phyloP scores from a whole-genome alignment of 257 asterid genomes.

The Primulina huaijiensis region DNA sequence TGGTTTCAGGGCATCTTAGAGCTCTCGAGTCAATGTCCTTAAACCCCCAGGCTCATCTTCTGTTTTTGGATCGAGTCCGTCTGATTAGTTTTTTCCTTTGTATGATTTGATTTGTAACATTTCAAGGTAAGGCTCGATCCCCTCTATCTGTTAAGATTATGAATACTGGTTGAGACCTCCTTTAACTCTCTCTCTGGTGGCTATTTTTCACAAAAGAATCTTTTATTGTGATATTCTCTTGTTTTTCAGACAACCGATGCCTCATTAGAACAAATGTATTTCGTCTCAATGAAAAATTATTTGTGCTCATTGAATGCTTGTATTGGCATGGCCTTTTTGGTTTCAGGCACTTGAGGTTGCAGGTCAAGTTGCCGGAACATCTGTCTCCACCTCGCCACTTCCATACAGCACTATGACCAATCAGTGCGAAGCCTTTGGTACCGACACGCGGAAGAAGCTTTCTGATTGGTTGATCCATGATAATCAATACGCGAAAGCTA shows the following conservation, averaged over 20 bases:
- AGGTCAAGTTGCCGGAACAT: constrained; percentile 96
- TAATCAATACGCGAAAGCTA: constrained; percentile 30
- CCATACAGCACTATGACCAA: constrained; percentile 82
- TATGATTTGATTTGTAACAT: background rate
- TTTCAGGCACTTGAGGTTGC: constrained; percentile 97
- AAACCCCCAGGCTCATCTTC: background rate
- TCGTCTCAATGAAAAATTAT: too few species aligned
- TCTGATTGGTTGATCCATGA: constrained; percentile 81
- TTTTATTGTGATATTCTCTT: background rate
- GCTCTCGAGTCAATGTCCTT: background rate
- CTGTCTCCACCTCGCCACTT: constrained; percentile 87
- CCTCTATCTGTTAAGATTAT: background rate
- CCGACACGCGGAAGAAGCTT: constrained; percentile 87
- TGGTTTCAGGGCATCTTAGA: background rate
- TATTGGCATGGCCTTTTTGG: constrained; percentile 10
- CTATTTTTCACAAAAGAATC: background rate
- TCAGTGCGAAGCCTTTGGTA: constrained; percentile 86
- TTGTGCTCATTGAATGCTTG: background rate
- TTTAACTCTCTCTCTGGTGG: background rate
- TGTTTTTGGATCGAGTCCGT: background rate
- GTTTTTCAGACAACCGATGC: background rate
- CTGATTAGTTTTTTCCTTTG: background rate
- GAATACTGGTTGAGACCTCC: background rate
- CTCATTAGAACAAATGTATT: background rate
- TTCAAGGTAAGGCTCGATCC: background rate